Base-by-base conservation (phyloP, 2,329 filamentous ascomycete genomes). In the Scorias spongiosa region DNA sequence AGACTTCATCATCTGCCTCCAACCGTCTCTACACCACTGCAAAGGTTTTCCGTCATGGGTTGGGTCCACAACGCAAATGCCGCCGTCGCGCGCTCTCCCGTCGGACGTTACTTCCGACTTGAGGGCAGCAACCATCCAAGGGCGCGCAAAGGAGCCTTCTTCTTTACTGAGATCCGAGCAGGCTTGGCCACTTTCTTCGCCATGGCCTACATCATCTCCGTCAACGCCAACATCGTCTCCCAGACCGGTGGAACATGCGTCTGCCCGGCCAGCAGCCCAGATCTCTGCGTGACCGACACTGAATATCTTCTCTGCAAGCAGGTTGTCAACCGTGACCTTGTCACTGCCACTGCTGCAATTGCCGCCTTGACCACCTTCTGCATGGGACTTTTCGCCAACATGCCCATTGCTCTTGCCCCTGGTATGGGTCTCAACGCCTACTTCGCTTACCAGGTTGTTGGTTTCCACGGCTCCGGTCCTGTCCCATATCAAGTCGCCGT, bases 401-500 rank as follows among this genome's bases (percentile, higher is more conserved):
- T 89, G 66, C 84, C 85, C 1, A 78, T 85, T 51, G 79, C 76
- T 8, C 63, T 84, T 38, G 81, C 80, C 6, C 81, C 81, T 12
- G 81, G 81, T 32, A 84, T 86, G 81, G 81, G 86, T 20, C 63
- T 93, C 44, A 93, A 93, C 57, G 85, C 85, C 14, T 93, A 93
- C 61, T 93, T 93, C 57, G 75, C 85, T 20, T 93, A 83, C 58
- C 82, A 77, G 1, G 80, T 85, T 39, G 85, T 93, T 45, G 86
- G 86, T 2, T 76, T 70, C 55, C 80, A 88, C 58, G 86, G 85
- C 38, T 73, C 69, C 17, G 84, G 84, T 2, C 69, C 72, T 30
- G 78, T 93, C 8, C 77, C 84, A 1, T 93, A 84, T 58, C 62
- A 74, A 43, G 72, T 88, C 37, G 86, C 86, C 29, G 66, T 93